Conservation (phyloP, 2,329 filamentous ascomycete species). For the Fusarium coicis region DNA sequence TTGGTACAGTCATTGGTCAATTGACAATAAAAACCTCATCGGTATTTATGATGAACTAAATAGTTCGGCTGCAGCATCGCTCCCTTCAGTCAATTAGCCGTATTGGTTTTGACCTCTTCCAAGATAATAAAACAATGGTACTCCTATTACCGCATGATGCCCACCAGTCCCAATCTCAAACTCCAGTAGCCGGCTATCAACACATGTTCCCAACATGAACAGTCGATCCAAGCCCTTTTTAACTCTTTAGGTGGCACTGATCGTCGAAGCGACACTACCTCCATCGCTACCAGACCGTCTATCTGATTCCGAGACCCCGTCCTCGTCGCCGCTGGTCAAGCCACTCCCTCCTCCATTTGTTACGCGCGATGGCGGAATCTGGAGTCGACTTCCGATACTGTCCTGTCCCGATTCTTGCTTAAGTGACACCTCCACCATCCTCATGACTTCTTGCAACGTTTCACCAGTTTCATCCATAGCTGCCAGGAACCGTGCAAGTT, state of each 20-base stretch:
- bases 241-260: slow-evolving; percentile 40
- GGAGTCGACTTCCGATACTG: slow-evolving; percentile 45
- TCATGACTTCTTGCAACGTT: slow-evolving; percentile 78
- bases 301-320: slow-evolving; percentile 51
- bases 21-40: background rate
- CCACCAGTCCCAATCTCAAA: slow-evolving; percentile 23
- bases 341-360: slow-evolving; percentile 47
- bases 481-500: slow-evolving; percentile 92
- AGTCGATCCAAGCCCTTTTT: slow-evolving; percentile 4
- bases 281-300: slow-evolving; percentile 51
- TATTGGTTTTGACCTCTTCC: background rate
- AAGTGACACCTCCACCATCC: slow-evolving; percentile 62
- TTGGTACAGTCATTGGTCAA: background rate
- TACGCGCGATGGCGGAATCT: slow-evolving; percentile 46
- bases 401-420: slow-evolving; percentile 47
- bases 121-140: background rate
- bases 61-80: background rate
- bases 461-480: slow-evolving; percentile 89
- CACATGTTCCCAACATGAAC: slow-evolving; percentile 7
- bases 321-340: slow-evolving; percentile 48
- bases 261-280: slow-evolving; percentile 51
- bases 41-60: background rate
- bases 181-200: slow-evolving; percentile 20
- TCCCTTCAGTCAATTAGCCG: background rate
- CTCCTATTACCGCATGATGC: slow-evolving; percentile 12